Evolutionary conservation across 2,329 filamentous ascomycete species (phyloP).

Genomic region (Fusarium illudens): DNA sequence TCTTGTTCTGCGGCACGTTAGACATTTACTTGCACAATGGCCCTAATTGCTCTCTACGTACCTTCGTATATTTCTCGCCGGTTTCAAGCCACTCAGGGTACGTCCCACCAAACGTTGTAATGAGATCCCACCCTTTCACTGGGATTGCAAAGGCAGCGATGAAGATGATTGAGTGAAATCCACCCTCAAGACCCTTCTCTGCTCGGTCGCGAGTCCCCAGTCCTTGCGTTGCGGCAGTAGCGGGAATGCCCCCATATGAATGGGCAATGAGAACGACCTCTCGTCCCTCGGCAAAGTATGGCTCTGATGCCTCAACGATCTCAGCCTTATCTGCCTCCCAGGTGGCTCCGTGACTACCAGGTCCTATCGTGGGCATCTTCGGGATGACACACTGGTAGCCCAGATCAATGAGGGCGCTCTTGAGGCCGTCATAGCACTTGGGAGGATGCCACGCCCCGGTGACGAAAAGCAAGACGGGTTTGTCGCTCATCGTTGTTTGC

Average conservation of each 20-base stretch:
- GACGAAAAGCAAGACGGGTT: not conserved
- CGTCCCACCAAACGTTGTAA: not conserved
- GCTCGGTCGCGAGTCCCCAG: not conserved
- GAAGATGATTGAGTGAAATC: not conserved
- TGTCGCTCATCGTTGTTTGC: not conserved
- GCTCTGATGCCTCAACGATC: not conserved
- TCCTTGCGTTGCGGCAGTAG: not conserved
- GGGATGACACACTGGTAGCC: not conserved
- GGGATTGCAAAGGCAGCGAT: not conserved
- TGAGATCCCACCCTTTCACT: not conserved
- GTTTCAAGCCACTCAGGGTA: not conserved
- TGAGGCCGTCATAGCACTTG: not conserved
- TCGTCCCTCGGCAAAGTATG: not conserved
- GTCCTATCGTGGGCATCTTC: not conserved
- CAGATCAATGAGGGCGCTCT: not conserved
- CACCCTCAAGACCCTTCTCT: not conserved
- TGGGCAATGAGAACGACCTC: not conserved
- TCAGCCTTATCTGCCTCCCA: not conserved
- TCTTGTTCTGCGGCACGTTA: not conserved
- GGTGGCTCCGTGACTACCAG: not conserved
- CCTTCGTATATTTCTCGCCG: not conserved
- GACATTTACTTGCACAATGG: not conserved
- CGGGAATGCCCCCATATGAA: not conserved
- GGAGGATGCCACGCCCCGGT: not conserved
- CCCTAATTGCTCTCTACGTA: not conserved